Evolutionary conservation across 2,329 filamentous ascomycete species (phyloP), one percentile per base, ranked within the genome.

Genomic region (Pseudogymnoascus sp.): DNA sequence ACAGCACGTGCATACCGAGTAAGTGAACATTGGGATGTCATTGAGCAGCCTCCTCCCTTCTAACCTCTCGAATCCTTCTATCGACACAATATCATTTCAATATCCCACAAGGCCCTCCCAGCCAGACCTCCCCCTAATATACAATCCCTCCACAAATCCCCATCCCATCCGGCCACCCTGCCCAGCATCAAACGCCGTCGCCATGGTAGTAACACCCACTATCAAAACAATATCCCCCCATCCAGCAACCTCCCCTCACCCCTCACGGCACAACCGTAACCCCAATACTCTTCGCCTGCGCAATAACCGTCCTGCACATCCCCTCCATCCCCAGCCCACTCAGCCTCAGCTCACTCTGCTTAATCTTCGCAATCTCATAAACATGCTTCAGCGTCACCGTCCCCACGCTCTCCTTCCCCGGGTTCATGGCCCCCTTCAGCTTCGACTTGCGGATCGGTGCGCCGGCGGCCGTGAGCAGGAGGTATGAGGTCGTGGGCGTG

Each of bases 291-390:
- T 86, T 90, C 64, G 88, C 87, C 76, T 90, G 88, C 68, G 80
- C 87, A 68, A 93, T 90, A 65, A 93, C 80, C 62, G 86, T 85
- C 76, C 83, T 87, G 77, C 89, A 91, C 29, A 93, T 72, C 0
- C 88, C 87, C 74, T 91, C 81, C 62, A 93, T 76, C 59, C 84
- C 82, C 70, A 91, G 74, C 1, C 89, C 90, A 1, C 89, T 91
- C 66, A 93, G 76, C 64, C 90, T 82, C 66, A 87, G 78, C 77
- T 95, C 90, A 62, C 83, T 80, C 69, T 91, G 88, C 83, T 99
- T 99, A 73, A 99, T 96, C 82, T 91, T 93, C 68, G 95, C 95
- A 76, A 99, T 97, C 79, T 97, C 93, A 78, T 92, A 97, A 21
- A 99, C 81, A 78, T 99, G 95, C 81, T 99, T 99, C 72, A 99